These are phyloP conservation scores for Dalbergia cochinchinensis DNA, from an alignment of 306 rosid species.

Conservation along the genomic window DNA sequence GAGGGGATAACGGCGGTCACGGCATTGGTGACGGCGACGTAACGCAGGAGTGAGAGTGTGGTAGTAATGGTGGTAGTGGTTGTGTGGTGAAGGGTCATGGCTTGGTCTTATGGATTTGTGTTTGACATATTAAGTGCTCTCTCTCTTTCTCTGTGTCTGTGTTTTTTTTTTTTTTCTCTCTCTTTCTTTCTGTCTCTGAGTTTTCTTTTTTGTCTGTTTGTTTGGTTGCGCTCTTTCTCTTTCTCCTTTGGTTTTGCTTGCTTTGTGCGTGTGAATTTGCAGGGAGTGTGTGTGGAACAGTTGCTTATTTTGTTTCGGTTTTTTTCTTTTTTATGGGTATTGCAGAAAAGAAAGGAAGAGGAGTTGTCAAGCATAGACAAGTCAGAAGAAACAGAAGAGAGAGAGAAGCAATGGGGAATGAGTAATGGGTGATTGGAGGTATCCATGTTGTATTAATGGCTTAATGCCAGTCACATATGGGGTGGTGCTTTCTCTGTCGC, in stretches of 20 bases:
- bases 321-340: not conserved
- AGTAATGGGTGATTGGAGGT: not conserved
- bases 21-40: conserved; percentile 40
- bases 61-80: not conserved
- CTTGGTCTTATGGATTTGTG: conserved; percentile 45
- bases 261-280: conserved; percentile 20
- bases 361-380: conserved; percentile 44
- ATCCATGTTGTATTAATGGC: not conserved
- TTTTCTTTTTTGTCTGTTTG: conserved; percentile 48
- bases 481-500: not conserved
- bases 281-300: conserved; percentile 35
- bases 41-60: not conserved
- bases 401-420: not conserved
- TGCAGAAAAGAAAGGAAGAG: conserved; percentile 39
- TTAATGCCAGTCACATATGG: not conserved
- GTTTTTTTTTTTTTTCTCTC: not conserved
- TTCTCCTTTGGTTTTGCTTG: not conserved
- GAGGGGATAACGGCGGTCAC: conserved; percentile 13
- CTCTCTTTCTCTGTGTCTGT: not conserved
- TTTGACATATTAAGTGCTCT: conserved; percentile 40
- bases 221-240: not conserved
- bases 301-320: not conserved
- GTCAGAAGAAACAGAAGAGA: conserved; percentile 10
- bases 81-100: conserved; percentile 45
- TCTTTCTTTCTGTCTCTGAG: conserved; percentile 3